Conservation (phyloP, 768 basidiomycete species). For the Russula foetens region DNA sequence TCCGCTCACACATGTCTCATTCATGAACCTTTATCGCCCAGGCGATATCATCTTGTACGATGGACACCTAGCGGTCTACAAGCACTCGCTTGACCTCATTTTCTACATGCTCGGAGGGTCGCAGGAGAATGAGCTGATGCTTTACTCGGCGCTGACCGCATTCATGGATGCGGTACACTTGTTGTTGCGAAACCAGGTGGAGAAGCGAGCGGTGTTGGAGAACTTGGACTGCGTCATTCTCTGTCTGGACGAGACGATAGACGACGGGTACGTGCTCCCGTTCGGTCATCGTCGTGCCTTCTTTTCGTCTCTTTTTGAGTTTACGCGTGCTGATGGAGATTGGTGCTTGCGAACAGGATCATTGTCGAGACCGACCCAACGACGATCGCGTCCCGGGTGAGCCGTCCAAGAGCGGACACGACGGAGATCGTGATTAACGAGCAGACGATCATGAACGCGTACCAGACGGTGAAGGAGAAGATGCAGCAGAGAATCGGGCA, state of each 20-base stretch:
- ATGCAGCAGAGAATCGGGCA: conserved; percentile 78
- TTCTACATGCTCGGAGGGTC: conserved; percentile 88
- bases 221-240: conserved; percentile 89
- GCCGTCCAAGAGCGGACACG: conserved; percentile 85
- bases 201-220: conserved; percentile 91
- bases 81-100: conserved; percentile 90
- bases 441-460: conserved; percentile 90
- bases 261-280: conserved; percentile 76
- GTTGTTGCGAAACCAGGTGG: conserved; percentile 84
- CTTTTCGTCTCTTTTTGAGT: too few relatives aligned
- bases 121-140: conserved; percentile 93
- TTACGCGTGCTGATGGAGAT: background rate
- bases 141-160: conserved; percentile 74
- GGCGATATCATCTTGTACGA: conserved; percentile 94
- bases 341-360: conserved; percentile 44
- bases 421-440: conserved; percentile 98
- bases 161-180: conserved; percentile 82
- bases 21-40: conserved; percentile 23
- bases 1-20: background rate
- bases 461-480: conserved; percentile 81
- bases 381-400: conserved; percentile 93
- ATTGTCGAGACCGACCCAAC: conserved; percentile 95
- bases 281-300: too few relatives aligned
- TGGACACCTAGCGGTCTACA: conserved; percentile 86
- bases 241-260: conserved; percentile 93